Base-by-base conservation (phyloP, 2,329 filamentous ascomycete genomes). In the Pestalotiopsis sp. region DNA sequence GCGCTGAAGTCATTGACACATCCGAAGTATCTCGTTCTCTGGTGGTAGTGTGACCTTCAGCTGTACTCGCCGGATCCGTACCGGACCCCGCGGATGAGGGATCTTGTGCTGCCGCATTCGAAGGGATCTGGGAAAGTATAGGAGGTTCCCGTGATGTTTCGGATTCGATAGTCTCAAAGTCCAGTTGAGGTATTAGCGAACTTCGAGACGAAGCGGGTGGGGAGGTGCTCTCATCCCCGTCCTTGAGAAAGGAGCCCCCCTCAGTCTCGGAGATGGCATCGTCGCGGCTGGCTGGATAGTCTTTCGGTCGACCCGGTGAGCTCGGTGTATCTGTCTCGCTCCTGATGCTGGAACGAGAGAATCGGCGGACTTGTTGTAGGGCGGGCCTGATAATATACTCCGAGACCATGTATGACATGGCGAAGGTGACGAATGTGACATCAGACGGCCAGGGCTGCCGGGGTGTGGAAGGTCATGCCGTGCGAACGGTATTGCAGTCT, bases 381-480 rank as follows among this genome's bases (percentile, higher is more conserved):
- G 91, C 88, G 68, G 90, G 89, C 71, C 90, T 90, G 79, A 91
- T 89, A 74, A 91, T 81, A 77, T 90, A 90, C 70, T 90, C 87
- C 75, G 88, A 86, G 66, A 91, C 88, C 75, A 91, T 82, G 73
- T 85, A 89, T 78, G 87, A 85, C 89, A 91, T 91, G 73, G 72
- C 57, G 60, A 62, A 17, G 38, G 58, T 36, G 45, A 52, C 45
- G 45, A 62, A 62, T 62, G 59, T 39, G 49, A 65, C 49, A 68
- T 64, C 66, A 65, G 61, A 68, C 66, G 66, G 39, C 59, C 38
- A 41, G 63, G 56, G 41, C 60, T 31, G 38, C 41, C 17, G 57
- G 63, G 57, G 49, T 56, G 56, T 41, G 64, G 64, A 41, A 39
- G 64, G 56, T 60, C 64, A 66, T 66, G 41, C 64, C 64, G 64